Percentiles rank a stretch among this genome's conserved stretches.
These are phyloP conservation scores for Trichoderma sp. DNA, from an alignment of 2,329 filamentous ascomycete species.

Conservation along the genomic window DNA sequence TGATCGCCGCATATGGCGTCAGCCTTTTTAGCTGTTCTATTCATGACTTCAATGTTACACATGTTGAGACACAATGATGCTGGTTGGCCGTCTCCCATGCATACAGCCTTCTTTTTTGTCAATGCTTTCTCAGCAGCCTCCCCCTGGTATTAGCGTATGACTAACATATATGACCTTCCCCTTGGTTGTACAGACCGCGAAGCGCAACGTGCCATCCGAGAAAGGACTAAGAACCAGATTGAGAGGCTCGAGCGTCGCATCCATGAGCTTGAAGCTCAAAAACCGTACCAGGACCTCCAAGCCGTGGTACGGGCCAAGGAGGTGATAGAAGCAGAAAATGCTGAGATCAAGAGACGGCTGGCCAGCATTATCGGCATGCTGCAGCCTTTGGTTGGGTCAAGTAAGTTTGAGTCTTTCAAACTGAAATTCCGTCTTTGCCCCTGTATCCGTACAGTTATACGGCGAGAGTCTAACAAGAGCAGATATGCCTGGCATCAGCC, in stretches of 20 bases:
- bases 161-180: not conserved
- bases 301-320: conserved; percentile 72
- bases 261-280: conserved; percentile 71
- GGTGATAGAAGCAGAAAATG: conserved; percentile 73
- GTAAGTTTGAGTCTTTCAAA: conserved; percentile 21
- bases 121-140: not conserved
- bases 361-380: conserved; percentile 62
- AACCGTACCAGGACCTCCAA: conserved; percentile 82
- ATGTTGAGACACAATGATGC: not conserved
- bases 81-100: not conserved
- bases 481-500: conserved; percentile 32
- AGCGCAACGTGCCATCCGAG: conserved; percentile 79
- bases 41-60: not conserved
- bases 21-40: not conserved
- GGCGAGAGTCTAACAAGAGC: not conserved
- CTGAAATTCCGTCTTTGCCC: not conserved
- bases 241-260: conserved; percentile 71
- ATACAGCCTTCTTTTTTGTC: not conserved
- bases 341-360: conserved; percentile 69
- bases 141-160: not conserved
- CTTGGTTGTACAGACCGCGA: conserved; percentile 62
- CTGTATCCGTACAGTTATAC: not conserved
- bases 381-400: conserved; percentile 51
- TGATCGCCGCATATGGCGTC: not conserved
- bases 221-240: conserved; percentile 78